Percentiles rank a stretch among this genome's conserved stretches.
These are phyloP conservation scores for Pythium sp. DNA, from an alignment of 352 stramenopile species.

Conservation along the genomic window DNA sequence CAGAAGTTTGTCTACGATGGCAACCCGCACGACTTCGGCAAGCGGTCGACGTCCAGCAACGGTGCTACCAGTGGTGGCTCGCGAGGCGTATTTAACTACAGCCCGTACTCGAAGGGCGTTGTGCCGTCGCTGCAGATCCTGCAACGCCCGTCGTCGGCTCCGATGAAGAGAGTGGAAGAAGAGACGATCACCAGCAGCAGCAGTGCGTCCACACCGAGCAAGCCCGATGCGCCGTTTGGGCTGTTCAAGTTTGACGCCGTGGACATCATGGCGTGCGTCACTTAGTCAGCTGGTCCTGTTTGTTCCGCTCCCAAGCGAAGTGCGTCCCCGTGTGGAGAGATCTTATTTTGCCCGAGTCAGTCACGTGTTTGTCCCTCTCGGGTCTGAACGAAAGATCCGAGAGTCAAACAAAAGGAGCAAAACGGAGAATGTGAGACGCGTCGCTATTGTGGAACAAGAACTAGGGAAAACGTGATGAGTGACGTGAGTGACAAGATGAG, in stretches of 20 bases:
- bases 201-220: slow-evolving; percentile 25
- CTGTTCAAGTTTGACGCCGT: slow-evolving; percentile 80
- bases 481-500: background rate
- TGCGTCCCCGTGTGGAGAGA: background rate
- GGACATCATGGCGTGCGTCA: slow-evolving; percentile 89
- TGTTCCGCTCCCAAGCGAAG: background rate
- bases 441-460: background rate
- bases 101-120: slow-evolving; percentile 32
- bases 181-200: slow-evolving; percentile 17
- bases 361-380: background rate
- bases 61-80: slow-evolving; percentile 8
- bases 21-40: slow-evolving; percentile 94
- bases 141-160: slow-evolving; percentile 33
- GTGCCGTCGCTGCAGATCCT: slow-evolving; percentile 44
- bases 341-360: background rate
- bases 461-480: background rate
- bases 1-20: slow-evolving; percentile 94
- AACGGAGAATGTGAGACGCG: background rate
- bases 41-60: slow-evolving; percentile 23
- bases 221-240: slow-evolving; percentile 46
- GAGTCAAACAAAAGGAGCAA: background rate
- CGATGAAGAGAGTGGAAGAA: slow-evolving; percentile 52
- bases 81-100: slow-evolving; percentile 55
- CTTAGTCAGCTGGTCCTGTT: slow-evolving; percentile 22
- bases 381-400: background rate